A percentile compares a stretch with the other conserved stretches of the same genome.
These are phyloP conservation scores for Populus tremula DNA, from an alignment of 345 rosid genomes.

Conservation along the genomic window DNA sequence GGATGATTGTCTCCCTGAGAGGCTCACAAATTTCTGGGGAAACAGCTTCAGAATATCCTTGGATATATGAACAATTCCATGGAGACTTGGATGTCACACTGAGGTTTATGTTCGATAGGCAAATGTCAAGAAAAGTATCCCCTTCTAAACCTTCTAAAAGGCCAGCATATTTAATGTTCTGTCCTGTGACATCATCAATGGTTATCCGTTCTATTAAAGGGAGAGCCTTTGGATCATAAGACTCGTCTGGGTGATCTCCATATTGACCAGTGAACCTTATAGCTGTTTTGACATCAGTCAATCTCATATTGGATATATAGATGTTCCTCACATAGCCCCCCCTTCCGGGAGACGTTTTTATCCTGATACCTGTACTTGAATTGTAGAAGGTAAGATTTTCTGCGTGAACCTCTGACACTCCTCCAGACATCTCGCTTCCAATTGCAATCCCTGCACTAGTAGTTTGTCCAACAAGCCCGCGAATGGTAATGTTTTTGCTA, in stretches of 20 bases:
- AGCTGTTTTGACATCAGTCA: conserved; percentile 57
- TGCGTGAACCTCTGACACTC: conserved; percentile 75
- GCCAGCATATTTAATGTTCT: conserved; percentile 63
- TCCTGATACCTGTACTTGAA: conserved; percentile 61
- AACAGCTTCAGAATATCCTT: conserved; percentile 75
- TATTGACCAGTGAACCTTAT: conserved; percentile 65
- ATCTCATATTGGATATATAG: conserved; percentile 53
- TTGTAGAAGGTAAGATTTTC: conserved; percentile 56
- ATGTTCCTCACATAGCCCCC: conserved; percentile 90
- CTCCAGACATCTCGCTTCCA: conserved; percentile 99
- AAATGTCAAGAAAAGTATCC: conserved; percentile 59
- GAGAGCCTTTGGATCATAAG: conserved; percentile 64
- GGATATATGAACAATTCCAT: conserved; percentile 75
- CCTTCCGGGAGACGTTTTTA: conserved; percentile 89
- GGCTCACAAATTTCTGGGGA: conserved; percentile 70
- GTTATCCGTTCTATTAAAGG: conserved; percentile 70
- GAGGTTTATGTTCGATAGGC: conserved; percentile 67
- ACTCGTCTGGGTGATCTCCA: conserved; percentile 89
- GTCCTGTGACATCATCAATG: conserved; percentile 65
- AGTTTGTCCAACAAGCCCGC: conserved; percentile 63
- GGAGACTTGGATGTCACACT: conserved; percentile 44
- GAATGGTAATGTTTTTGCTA: conserved; percentile 70
- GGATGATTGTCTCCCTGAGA: conserved; percentile 54
- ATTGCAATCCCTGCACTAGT: conserved; percentile 78
- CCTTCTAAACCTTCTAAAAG: conserved; percentile 82